Conservation (phyloP, 2,329 filamentous ascomycete genomes). For the Ploettnerulaceae sp. region DNA sequence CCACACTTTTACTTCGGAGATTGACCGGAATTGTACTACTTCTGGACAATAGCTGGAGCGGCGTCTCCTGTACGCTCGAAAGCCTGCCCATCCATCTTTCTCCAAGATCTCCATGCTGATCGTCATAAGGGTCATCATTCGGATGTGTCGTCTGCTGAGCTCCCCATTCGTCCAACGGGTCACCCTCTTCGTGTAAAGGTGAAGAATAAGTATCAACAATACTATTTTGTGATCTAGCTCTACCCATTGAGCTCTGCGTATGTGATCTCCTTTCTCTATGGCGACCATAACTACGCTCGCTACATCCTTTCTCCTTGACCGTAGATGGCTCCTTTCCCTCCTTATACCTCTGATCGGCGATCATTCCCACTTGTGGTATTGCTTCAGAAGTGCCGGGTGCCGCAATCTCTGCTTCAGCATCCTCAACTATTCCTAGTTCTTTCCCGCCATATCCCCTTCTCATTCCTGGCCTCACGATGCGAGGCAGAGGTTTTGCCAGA, state of each 20-base stretch:
- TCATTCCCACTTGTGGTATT: constrained; percentile 13
- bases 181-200: constrained; percentile 1
- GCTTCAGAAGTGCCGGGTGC: constrained; percentile 6
- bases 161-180: constrained; percentile 8
- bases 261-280: background rate
- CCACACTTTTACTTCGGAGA: no score
- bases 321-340: background rate
- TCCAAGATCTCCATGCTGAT: constrained; percentile 40
- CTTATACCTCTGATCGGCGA: constrained; percentile 6
- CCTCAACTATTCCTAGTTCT: constrained; percentile 4
- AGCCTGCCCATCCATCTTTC: background rate
- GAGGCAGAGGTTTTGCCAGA: constrained; percentile 48
- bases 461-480: constrained; percentile 46
- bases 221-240: background rate
- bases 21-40: no score
- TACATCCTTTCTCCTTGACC: background rate
- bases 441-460: constrained; percentile 34
- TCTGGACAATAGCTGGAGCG: constrained; percentile 19
- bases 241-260: background rate
- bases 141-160: no score
- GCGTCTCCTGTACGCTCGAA: constrained; percentile 18
- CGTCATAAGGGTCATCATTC: no score
- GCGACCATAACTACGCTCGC: constrained; percentile 4
- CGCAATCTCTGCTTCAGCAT: constrained; percentile 4
- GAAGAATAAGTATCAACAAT: background rate